Evolutionary conservation across 495 filamentous ascomycete species (phyloP).

Genomic region (Talaromyces ruber): DNA sequence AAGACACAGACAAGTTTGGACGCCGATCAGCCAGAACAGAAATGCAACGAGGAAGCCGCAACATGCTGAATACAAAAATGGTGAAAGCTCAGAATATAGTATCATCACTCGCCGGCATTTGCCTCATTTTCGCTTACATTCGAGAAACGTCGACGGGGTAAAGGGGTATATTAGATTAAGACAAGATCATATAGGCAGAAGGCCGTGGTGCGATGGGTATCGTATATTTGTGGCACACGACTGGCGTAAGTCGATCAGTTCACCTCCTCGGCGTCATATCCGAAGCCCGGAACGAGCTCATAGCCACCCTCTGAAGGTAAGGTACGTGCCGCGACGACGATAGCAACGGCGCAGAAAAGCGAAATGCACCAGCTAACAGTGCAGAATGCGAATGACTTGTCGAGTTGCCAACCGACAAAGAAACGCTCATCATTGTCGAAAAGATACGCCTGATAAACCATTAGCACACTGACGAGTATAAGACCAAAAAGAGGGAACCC

Average conservation of each 20-base stretch:
- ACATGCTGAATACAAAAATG: background rate
- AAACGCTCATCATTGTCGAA: constrained; percentile 83
- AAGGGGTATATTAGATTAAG: background rate
- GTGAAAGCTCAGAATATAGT: background rate
- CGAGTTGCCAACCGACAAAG: constrained; percentile 75
- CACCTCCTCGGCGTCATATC: background rate
- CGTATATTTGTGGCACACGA: background rate
- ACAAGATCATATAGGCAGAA: background rate
- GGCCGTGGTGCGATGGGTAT: background rate
- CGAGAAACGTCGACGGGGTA: background rate
- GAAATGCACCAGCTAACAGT: constrained; percentile 63
- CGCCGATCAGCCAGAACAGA: background rate
- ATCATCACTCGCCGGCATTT: background rate
- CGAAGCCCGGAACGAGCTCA: constrained; percentile 54
- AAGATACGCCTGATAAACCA: constrained; percentile 56
- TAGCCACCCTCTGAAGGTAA: constrained; percentile 81
- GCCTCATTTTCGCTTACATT: background rate
- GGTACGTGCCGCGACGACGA: constrained; percentile 55
- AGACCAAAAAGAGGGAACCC: constrained; percentile 23
- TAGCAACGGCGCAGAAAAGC: constrained; percentile 48
- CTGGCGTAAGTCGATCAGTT: background rate
- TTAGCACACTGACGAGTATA: background rate
- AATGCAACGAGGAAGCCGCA: background rate
- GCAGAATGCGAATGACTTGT: constrained; percentile 67
- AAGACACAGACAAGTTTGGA: background rate